Evolutionary conservation across 768 basidiomycete species (phyloP).

Genomic region (Boletus insuetus): DNA sequence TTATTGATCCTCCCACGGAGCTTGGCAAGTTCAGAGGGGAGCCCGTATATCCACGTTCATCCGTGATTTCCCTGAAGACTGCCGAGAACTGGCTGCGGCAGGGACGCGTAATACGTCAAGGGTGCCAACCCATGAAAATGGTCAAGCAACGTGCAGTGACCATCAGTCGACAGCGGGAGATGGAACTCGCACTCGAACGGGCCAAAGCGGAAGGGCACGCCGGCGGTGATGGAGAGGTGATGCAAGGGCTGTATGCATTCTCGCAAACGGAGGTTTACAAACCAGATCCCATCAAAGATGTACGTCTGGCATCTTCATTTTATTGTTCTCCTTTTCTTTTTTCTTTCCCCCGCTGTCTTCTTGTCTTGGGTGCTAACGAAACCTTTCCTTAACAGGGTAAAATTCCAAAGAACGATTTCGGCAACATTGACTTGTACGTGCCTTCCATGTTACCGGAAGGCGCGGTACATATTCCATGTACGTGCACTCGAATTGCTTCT

Average conservation of each 20-base stretch:
- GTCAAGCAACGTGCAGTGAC: slow-evolving; percentile 85
- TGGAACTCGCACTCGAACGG: slow-evolving; percentile 53
- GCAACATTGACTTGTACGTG: slow-evolving; percentile 95
- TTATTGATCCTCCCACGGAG: slow-evolving; percentile 76
- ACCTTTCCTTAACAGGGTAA: slow-evolving; percentile 57
- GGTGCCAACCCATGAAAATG: slow-evolving; percentile 85
- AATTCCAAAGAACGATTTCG: slow-evolving; percentile 93
- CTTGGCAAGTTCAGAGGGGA: slow-evolving; percentile 93
- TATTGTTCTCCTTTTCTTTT: slow-evolving; percentile 2
- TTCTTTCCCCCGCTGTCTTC: background rate
- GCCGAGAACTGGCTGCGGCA: slow-evolving; percentile 94
- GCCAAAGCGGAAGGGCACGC: slow-evolving; percentile 36
- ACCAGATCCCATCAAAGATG: slow-evolving; percentile 81
- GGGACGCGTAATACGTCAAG: slow-evolving; percentile 69
- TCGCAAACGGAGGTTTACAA: slow-evolving; percentile 81
- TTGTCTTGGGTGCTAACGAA: slow-evolving; percentile 3
- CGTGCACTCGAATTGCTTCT: slow-evolving; percentile 33
- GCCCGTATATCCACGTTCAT: slow-evolving; percentile 82
- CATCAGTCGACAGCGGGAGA: slow-evolving; percentile 69
- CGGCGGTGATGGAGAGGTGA: slow-evolving; percentile 49
- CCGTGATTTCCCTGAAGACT: slow-evolving; percentile 84
- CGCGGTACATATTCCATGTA: slow-evolving; percentile 87
- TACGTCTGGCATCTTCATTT: slow-evolving; percentile 56
- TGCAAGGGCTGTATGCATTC: slow-evolving; percentile 86
- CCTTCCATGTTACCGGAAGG: slow-evolving; percentile 92